These are phyloP conservation scores for Leishmania major DNA, from an alignment of 208 protist species.

Conservation along the genomic window DNA sequence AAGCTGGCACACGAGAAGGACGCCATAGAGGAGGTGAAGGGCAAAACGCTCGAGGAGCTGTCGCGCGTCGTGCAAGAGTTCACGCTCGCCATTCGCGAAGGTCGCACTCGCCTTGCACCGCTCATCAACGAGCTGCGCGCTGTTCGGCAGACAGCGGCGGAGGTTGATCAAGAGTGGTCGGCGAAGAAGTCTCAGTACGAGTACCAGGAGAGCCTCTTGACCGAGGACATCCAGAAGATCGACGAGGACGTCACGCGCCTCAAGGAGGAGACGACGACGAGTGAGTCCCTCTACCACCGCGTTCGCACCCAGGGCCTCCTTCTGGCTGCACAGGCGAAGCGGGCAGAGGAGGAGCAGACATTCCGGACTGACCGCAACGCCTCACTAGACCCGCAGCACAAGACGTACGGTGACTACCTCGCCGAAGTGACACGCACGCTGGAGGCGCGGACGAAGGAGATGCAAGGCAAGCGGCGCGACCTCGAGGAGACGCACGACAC, in stretches of 20 bases:
- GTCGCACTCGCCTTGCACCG: slow-evolving; percentile 81
- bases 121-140: slow-evolving; percentile 90
- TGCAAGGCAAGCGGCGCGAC: slow-evolving; percentile 78
- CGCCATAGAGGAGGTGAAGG: slow-evolving; percentile 86
- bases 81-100: slow-evolving; percentile 80
- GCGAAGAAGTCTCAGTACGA: slow-evolving; percentile 90
- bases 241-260: slow-evolving; percentile 78
- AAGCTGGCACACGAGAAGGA: slow-evolving; percentile 87
- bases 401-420: slow-evolving; percentile 64
- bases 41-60: slow-evolving; percentile 90
- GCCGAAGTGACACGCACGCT: slow-evolving; percentile 44
- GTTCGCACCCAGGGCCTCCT: slow-evolving; percentile 63
- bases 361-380: slow-evolving; percentile 35
- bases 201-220: slow-evolving; percentile 78
- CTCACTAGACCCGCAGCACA: slow-evolving; percentile 64
- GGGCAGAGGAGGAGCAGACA: slow-evolving; percentile 57
- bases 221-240: slow-evolving; percentile 87
- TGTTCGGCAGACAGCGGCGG: slow-evolving; percentile 76
- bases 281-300: slow-evolving; percentile 90
- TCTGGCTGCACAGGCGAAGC: slow-evolving; percentile 49
- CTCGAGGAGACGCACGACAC: slow-evolving; percentile 85
- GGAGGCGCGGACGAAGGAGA: slow-evolving; percentile 61
- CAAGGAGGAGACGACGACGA: slow-evolving; percentile 66
- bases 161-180: slow-evolving; percentile 87
- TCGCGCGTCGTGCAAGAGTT: slow-evolving; percentile 90